Base-by-base conservation (phyloP, 352 stramenopile species). In the Pythium scleroteichum region DNA sequence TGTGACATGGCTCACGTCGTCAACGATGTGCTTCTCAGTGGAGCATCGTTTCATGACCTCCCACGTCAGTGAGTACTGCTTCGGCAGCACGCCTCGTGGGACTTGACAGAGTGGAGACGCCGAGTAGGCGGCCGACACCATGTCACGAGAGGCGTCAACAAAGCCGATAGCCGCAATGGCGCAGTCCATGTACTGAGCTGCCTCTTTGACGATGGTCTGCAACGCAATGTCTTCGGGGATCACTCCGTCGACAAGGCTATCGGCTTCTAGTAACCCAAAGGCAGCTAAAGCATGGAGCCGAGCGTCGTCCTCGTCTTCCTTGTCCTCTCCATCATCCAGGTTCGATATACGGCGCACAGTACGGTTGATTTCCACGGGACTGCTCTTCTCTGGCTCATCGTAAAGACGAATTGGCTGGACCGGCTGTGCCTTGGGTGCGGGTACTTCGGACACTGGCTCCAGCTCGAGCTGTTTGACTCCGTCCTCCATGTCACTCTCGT, bases 81-180 rank as follows among this genome's bases (percentile, higher is more conserved):
- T 78, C 0, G 78, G 71, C 3, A 90, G 55, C 7, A 82, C 42
- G 4, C 80, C 80, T 20, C 61, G 61, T 6, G 61, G 35, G 5
- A 68, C 61, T 29, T 62, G 61, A 32, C 61, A 63, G 12, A 62
- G 44, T 32, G 61, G 53, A 20, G 61, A 68, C 9, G 61, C 53
- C 22, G 61, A 68, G 33, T 79, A 85, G 19, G 72, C 72, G 0
- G 80, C 73, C 42, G 82, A 85, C 32, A 90, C 69, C 47, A 82
- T 84, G 54, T 90, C 80, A 26, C 78, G 78, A 17, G 53, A 65
- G 2, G 72, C 71, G 49, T 90, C 80, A 17, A 90, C 76, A 26
- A 90, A 90, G 50, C 80, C 82, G 23, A 90, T 79, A 17, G 78
- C 77, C 3, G 76, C 65, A n/a, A 90, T 56, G 6, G 66, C 72